Base-by-base conservation (phyloP, 768 basidiomycete genomes). In the Mycena rosella region DNA sequence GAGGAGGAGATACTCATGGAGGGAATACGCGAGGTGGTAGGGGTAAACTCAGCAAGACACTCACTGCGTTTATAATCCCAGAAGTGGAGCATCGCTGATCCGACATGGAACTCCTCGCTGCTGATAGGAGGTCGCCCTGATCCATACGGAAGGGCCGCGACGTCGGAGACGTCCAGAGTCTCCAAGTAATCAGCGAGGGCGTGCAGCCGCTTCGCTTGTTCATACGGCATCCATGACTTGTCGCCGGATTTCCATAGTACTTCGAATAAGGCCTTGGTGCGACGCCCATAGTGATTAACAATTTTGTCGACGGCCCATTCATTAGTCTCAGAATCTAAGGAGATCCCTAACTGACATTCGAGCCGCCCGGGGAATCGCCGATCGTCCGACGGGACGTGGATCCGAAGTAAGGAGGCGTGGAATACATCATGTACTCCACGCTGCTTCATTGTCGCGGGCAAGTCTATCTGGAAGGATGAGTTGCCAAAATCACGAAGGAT, bases 361-460 rank as follows among this genome's bases (percentile, higher is more conserved):
- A 53, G 30, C 15, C 52, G 27, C 1, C 52, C 52, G 27, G 52
- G 52, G 29, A 53, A 53, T 5, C 30, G 27, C 3, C 52, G 27
- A 34, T 77, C 68, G 57, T 85, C 78, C 61, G 84, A 85, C 0
- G 80, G 73, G 3, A 72, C 11, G 44, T 79, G 77, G 0, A 73
- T 70, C 0, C 74, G 20, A 0, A 85, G 73, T 10, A 79, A 59
- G 2, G 77, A 79, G 0, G 77, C 71, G 61, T 86, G 52, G 52
- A 53, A 53, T 20, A 53, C 52, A 32, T 53, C 30, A 17, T 53
- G 52, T 1, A 53, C 29, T 22, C 64, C 76, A 8, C 63, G 44
- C 11, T 61, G 75, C 27, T 71, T 74, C 2, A 80, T 65, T 65
- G 54, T 11, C 56, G 49, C 0, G 54, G 74, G 17, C 34, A 75